Conservation (phyloP, 208 protist genomes). For the Angomonas desouzai region DNA sequence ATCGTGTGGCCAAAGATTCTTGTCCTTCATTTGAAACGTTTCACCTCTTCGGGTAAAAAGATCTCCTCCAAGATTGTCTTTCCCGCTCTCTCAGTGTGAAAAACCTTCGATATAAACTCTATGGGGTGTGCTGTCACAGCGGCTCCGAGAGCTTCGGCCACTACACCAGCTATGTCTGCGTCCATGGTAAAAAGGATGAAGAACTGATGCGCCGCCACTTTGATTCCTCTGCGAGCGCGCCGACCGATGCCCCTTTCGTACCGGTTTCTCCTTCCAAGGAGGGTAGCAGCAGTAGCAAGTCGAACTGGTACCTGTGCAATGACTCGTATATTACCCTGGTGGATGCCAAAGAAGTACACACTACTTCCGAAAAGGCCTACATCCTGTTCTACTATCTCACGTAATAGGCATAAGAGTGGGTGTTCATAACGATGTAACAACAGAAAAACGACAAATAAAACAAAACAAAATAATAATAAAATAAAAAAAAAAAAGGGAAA, state of each 20-base stretch:
- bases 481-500: not conserved
- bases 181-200: conserved; percentile 16
- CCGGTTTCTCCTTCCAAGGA: no score
- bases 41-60: conserved; percentile 58
- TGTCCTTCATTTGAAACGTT: conserved; percentile 82
- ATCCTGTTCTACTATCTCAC: conserved; percentile 66
- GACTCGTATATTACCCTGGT: conserved; percentile 49
- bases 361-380: conserved; percentile 51
- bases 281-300: no score
- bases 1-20: conserved; percentile 60
- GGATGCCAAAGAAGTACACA: conserved; percentile 29
- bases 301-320: conserved; percentile 77
- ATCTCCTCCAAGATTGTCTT: conserved; percentile 48
- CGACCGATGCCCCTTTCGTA: no score
- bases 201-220: not conserved
- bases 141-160: conserved; percentile 66
- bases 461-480: not conserved
- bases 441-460: not conserved
- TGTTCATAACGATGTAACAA: conserved; percentile 5
- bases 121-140: conserved; percentile 69
- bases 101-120: conserved; percentile 53
- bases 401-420: conserved; percentile 4
- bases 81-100: conserved; percentile 39
- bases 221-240: not conserved
- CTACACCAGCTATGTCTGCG: conserved; percentile 76